A percentile compares a stretch with the other conserved stretches of the same genome.
These are phyloP conservation scores for Suillus subluteus DNA, from an alignment of 768 basidiomycete species.

Conservation along the genomic window DNA sequence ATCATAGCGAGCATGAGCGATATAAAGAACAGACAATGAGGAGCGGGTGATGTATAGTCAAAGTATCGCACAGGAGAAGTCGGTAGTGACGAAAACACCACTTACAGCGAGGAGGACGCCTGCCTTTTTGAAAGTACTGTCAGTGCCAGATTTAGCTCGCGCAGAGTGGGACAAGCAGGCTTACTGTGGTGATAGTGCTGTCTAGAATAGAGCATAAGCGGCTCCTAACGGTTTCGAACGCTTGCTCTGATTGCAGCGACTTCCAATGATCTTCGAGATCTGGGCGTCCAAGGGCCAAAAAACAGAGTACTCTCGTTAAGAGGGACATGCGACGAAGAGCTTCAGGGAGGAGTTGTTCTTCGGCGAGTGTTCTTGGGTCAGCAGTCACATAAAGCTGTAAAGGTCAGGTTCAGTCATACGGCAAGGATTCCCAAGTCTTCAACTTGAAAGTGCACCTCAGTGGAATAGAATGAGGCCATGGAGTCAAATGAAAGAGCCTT, in stretches of 20 bases:
- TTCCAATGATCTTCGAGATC: background rate
- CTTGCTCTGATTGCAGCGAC: background rate
- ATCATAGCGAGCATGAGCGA: background rate
- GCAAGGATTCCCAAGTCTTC: background rate
- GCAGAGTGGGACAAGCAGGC: background rate
- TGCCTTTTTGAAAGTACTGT: background rate
- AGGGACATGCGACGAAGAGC: background rate
- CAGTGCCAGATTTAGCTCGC: background rate
- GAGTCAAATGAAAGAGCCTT: too few relatives aligned
- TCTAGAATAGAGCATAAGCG: background rate
- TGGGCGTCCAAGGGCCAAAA: background rate
- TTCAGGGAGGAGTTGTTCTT: background rate
- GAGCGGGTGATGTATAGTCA: background rate
- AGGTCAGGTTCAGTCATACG: background rate
- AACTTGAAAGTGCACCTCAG: background rate
- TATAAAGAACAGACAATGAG: background rate
- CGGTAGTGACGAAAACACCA: background rate
- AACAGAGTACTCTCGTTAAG: background rate
- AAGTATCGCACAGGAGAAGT: background rate
- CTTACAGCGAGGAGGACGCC: background rate
- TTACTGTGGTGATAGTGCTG: background rate
- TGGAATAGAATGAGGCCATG: background rate
- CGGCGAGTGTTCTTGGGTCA: background rate
- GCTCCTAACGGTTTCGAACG: background rate
- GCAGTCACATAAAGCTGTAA: background rate